Percentiles rank a stretch among this genome's conserved stretches.
Evolutionary conservation across 2,329 filamentous ascomycete species (phyloP).

Genomic region (Madurella fahalii): DNA sequence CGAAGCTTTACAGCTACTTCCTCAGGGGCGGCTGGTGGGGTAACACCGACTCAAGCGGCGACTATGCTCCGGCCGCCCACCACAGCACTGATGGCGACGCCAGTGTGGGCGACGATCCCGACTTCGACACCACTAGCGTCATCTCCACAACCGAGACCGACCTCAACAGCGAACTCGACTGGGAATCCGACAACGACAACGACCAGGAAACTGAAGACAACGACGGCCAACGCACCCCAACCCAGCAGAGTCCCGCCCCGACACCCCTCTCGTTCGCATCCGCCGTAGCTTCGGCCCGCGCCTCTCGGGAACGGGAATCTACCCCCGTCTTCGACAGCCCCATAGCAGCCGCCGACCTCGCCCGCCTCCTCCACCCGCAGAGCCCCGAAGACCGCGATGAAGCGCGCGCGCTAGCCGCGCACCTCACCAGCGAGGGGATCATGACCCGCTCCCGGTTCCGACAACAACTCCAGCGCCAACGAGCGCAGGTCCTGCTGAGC

Average conservation of each 20-base stretch:
- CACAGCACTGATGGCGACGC: constrained; percentile 58
- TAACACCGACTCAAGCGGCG: constrained; percentile 71
- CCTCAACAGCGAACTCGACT: constrained; percentile 41
- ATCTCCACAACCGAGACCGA: constrained; percentile 54
- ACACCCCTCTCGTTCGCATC: constrained; percentile 29
- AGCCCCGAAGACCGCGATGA: constrained; percentile 75
- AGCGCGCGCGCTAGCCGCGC: constrained; percentile 74
- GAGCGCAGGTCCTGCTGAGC: constrained; percentile 58
- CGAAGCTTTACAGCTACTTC: constrained; percentile 80
- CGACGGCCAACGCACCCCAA: constrained; percentile 64
- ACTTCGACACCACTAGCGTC: constrained; percentile 67
- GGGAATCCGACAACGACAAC: constrained; percentile 38
- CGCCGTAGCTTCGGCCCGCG: constrained; percentile 20
- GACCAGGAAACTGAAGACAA: constrained; percentile 30
- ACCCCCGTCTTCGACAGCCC: constrained; percentile 60
- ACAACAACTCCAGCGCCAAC: constrained; percentile 62
- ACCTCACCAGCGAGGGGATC: constrained; percentile 65
- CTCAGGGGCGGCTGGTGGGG: constrained; percentile 81
- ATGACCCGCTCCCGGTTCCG: constrained; percentile 79
- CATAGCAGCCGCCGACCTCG: constrained; percentile 65
- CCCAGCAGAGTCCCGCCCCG: constrained; percentile 49
- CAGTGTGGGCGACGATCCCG: constrained; percentile 48
- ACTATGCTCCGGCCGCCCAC: constrained; percentile 58
- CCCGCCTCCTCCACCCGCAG: constrained; percentile 75
- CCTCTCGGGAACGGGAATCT: constrained; percentile 48